These are phyloP conservation scores for Heliamphora exappendiculata DNA, from an alignment of 148 eudicot species.

Conservation along the genomic window DNA sequence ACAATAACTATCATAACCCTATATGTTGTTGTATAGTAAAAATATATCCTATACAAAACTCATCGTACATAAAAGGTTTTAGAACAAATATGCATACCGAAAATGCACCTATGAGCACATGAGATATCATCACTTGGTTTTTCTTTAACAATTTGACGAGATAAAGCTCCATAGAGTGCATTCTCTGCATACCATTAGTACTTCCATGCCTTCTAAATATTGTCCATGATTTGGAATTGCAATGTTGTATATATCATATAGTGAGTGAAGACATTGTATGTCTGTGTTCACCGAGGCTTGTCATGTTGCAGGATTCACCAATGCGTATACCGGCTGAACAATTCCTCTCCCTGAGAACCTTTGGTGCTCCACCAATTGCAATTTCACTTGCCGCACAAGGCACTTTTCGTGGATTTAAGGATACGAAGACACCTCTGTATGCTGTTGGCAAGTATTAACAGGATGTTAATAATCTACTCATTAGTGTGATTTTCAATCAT, in stretches of 20 bases:
- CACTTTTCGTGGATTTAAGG: slow-evolving; percentile 86
- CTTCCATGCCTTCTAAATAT: not conserved
- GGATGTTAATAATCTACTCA: not conserved
- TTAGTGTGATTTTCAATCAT: not conserved
- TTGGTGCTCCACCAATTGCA: slow-evolving; percentile 92
- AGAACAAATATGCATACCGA: not conserved
- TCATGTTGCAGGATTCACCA: slow-evolving; percentile 71
- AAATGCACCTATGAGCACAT: not conserved
- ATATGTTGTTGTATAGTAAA: not conserved
- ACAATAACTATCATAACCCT: not conserved
- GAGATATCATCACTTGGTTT: not conserved
- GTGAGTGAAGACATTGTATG: slow-evolving; percentile 6
- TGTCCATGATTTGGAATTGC: not conserved
- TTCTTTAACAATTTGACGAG: not conserved
- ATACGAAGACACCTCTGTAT: slow-evolving; percentile 88
- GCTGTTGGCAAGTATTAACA: slow-evolving; percentile 75
- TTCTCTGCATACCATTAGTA: not conserved
- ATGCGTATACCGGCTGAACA: slow-evolving; percentile 86
- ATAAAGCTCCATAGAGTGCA: not conserved
- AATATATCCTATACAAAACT: not conserved
- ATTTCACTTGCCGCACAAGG: slow-evolving; percentile 97
- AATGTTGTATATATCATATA: not conserved
- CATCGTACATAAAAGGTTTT: not conserved
- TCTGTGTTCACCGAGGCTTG: slow-evolving; percentile 7
- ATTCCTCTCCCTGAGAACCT: slow-evolving; percentile 68